phyloP scores from a whole-genome alignment of 1,284 basidiomycete genomes.

The Amylostereum areolatum region DNA sequence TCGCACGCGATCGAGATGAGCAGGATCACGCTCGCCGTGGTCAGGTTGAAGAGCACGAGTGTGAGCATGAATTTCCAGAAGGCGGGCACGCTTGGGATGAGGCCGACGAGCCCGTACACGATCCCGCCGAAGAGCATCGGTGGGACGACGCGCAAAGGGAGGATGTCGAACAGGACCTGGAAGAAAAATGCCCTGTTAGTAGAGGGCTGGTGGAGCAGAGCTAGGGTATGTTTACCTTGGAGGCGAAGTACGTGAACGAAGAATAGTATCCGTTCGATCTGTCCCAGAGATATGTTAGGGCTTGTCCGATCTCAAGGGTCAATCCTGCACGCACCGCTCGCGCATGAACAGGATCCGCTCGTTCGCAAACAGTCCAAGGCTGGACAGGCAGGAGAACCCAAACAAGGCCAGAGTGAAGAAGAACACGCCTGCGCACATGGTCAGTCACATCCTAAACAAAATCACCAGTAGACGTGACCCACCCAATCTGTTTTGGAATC shows the following conservation, averaged over 20 bases:
- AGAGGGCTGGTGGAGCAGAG: not conserved
- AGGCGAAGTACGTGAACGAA: constrained; percentile 91
- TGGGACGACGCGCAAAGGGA: constrained; percentile 90
- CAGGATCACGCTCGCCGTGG: constrained; percentile 87
- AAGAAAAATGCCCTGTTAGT: not conserved
- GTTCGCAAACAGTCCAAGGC: constrained; percentile 87
- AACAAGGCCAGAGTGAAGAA: constrained; percentile 95
- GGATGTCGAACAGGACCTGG: constrained; percentile 89
- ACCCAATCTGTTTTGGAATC: constrained; percentile 89
- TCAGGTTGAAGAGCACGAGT: constrained; percentile 91
- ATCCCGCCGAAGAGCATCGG: constrained; percentile 93
- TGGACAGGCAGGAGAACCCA: constrained; percentile 93
- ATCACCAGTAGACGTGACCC: constrained; percentile 14
- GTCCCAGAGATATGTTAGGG: not conserved
- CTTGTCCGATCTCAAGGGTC: not conserved
- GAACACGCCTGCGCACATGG: constrained; percentile 70
- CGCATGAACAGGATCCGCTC: constrained; percentile 95
- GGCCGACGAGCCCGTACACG: constrained; percentile 88
- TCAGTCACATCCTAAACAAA: constrained; percentile 3
- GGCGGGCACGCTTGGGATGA: constrained; percentile 81
- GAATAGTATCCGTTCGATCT: constrained; percentile 97
- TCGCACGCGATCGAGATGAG: constrained; percentile 85
- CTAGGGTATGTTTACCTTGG: constrained; percentile 52
- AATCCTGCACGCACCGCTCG: constrained; percentile 60
- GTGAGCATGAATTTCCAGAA: constrained; percentile 99